Conservation (phyloP, 2,329 filamentous ascomycete species). For the Aureobasidium sp. region DNA sequence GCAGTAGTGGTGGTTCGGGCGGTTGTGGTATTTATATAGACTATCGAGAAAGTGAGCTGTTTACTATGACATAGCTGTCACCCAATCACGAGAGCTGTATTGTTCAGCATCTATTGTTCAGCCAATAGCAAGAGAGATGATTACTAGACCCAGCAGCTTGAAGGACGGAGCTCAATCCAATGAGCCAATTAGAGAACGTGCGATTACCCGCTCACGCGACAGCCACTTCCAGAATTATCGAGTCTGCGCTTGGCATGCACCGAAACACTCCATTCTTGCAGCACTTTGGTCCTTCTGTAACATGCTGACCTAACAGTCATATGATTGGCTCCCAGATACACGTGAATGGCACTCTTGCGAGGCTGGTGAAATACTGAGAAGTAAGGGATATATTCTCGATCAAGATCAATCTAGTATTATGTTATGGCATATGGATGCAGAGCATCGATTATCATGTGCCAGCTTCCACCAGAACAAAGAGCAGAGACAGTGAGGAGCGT, state of each 20-base stretch:
- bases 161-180: background rate
- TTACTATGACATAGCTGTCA: background rate
- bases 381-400: background rate
- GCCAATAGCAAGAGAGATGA: background rate
- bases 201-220: conserved; percentile 10
- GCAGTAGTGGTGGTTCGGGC: background rate
- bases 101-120: background rate
- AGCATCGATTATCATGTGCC: background rate
- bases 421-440: background rate
- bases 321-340: background rate
- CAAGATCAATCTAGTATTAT: background rate
- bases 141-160: background rate
- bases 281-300: background rate
- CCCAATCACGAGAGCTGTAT: conserved; percentile 9
- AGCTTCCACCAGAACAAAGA: background rate
- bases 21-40: background rate
- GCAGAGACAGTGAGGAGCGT: background rate
- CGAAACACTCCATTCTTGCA: background rate
- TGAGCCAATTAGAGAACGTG: background rate
- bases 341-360: background rate
- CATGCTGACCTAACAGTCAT: background rate
- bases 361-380: background rate
- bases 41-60: background rate
- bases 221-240: background rate
- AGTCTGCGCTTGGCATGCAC: background rate